These are phyloP conservation scores for Luffa aegyptiaca DNA, from an alignment of 306 rosid species.

Conservation along the genomic window DNA sequence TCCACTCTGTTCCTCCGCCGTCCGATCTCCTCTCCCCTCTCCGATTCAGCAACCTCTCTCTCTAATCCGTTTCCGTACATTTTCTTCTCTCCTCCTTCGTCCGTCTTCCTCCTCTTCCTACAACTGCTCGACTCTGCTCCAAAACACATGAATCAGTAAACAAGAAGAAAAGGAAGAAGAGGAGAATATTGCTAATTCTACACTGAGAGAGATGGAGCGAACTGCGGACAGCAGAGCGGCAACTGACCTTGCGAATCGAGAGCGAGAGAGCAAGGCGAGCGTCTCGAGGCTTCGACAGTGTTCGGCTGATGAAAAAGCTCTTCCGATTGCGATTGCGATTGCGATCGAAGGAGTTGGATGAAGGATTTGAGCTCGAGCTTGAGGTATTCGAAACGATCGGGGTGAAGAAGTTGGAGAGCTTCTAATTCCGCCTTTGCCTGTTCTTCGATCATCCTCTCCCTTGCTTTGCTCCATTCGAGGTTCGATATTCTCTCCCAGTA, in stretches of 20 bases:
- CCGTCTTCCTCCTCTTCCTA: slow-evolving; percentile 17
- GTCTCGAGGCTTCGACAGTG: background rate
- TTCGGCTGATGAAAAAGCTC: slow-evolving; percentile 8
- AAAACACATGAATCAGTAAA: slow-evolving; percentile 2
- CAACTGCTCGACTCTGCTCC: slow-evolving; percentile 35
- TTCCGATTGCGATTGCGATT: slow-evolving; percentile 7
- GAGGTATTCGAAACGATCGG: slow-evolving; percentile 29
- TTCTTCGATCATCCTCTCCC: slow-evolving; percentile 23
- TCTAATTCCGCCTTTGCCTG: slow-evolving; percentile 38
- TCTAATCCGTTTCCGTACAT: background rate
- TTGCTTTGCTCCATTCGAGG: background rate
- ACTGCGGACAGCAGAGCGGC: too few species aligned
- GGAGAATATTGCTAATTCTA: too few species aligned
- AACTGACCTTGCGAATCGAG: slow-evolving; percentile 28
- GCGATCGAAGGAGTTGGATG: slow-evolving; percentile 24
- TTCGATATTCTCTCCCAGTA: background rate
- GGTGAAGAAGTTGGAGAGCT: slow-evolving; percentile 35
- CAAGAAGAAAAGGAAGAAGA: background rate
- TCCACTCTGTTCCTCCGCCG: slow-evolving; percentile 41
- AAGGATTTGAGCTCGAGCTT: slow-evolving; percentile 42
- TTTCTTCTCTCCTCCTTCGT: background rate
- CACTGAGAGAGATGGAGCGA: background rate
- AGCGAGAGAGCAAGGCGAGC: background rate
- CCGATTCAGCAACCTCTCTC: slow-evolving; percentile 11
- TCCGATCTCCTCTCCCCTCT: slow-evolving; percentile 21